phyloP scores from a whole-genome alignment of 2,329 filamentous ascomycete genomes.

The Xylaria sp. region DNA sequence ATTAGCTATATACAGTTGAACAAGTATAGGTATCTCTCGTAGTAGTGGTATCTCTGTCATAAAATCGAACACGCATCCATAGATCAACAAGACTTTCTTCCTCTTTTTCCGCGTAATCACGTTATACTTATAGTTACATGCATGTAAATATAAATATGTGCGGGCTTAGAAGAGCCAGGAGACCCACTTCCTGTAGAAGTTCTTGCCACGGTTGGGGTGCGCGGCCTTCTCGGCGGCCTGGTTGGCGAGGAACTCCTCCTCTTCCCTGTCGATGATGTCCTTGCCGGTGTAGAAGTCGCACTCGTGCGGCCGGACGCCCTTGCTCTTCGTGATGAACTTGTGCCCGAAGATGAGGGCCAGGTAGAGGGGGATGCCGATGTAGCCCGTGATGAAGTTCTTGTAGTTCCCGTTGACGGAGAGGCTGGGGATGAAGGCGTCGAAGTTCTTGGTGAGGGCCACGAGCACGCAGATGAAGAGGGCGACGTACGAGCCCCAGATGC shows the following conservation, averaged over 20 bases:
- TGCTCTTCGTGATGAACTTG: slow-evolving; percentile 66
- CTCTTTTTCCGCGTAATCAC: neutral
- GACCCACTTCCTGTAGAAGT: slow-evolving; percentile 69
- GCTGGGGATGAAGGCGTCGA: slow-evolving; percentile 71
- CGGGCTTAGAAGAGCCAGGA: slow-evolving; percentile 67
- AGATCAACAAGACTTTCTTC: slow-evolving; percentile 4
- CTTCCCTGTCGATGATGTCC: slow-evolving; percentile 77
- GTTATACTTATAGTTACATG: slow-evolving; percentile 4
- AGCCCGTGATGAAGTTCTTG: slow-evolving; percentile 81
- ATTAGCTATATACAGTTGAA: slow-evolving; percentile 1
- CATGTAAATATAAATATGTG: neutral
- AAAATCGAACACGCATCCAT: slow-evolving; percentile 14
- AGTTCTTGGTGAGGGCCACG: slow-evolving; percentile 86
- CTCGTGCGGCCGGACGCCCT: slow-evolving; percentile 65
- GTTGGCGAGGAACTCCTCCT: slow-evolving; percentile 73
- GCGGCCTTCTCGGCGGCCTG: slow-evolving; percentile 55
- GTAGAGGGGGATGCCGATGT: slow-evolving; percentile 81
- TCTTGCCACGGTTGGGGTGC: slow-evolving; percentile 49
- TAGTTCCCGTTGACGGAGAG: slow-evolving; percentile 58
- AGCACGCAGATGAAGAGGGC: slow-evolving; percentile 77
- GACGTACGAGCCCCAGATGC: slow-evolving; percentile 73
- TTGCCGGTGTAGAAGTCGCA: slow-evolving; percentile 79
- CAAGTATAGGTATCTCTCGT: slow-evolving; percentile 18
- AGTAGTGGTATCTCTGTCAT: slow-evolving; percentile 30
- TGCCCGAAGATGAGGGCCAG: slow-evolving; percentile 74